Conservation (phyloP, 164 flowering plant species). For the Vitis labrusca region DNA sequence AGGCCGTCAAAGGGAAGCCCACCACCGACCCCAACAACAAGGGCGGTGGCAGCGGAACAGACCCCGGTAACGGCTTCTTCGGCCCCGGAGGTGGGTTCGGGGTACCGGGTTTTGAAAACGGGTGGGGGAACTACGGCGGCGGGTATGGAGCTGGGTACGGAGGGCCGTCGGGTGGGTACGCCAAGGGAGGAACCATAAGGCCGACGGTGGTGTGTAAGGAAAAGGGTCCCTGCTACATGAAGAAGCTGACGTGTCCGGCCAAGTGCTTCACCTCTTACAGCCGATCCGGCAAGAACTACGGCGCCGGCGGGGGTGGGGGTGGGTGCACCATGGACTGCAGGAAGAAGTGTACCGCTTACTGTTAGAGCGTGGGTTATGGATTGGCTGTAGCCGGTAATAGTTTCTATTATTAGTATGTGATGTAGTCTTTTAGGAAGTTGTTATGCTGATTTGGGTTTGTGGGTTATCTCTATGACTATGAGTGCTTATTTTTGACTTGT, state of each 20-base stretch:
- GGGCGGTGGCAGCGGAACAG: slow-evolving; percentile 14
- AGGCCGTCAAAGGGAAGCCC: slow-evolving; percentile 17
- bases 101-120: slow-evolving; percentile 52
- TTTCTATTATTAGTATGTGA: not conserved
- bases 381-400: not conserved
- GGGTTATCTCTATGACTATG: no score
- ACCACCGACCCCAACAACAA: slow-evolving; percentile 11
- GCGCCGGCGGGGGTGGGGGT: slow-evolving; percentile 94
- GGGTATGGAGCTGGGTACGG: slow-evolving; percentile 80
- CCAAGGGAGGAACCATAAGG: slow-evolving; percentile 54
- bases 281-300: slow-evolving; percentile 77
- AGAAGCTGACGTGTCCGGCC: slow-evolving; percentile 81
- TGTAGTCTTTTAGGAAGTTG: not conserved
- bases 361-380: slow-evolving; percentile 29
- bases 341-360: slow-evolving; percentile 79
- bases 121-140: slow-evolving; percentile 52
- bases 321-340: slow-evolving; percentile 91
- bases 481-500: no score
- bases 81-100: slow-evolving; percentile 46
- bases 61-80: slow-evolving; percentile 22
- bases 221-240: slow-evolving; percentile 73
- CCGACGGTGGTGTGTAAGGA: slow-evolving; percentile 66
- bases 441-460: not conserved
- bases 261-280: slow-evolving; percentile 81
- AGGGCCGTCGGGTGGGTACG: slow-evolving; percentile 64